Percentiles rank a stretch among this genome's conserved stretches.
Evolutionary conservation across 2,329 filamentous ascomycete genomes (phyloP).

Genomic region (Alternaria postmessia): DNA sequence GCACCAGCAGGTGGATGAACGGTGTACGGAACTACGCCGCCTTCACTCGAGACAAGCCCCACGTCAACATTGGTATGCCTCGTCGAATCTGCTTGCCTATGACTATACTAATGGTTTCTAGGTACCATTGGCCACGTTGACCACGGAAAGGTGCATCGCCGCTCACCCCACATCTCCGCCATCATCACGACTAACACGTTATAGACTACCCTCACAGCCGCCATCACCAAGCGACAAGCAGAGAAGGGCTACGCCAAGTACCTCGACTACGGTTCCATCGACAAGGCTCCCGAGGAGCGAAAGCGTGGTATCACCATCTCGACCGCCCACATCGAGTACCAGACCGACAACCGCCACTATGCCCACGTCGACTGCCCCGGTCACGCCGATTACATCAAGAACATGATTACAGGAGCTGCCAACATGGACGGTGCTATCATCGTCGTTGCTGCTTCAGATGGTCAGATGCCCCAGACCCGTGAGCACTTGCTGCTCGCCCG

Average conservation of each 20-base stretch:
- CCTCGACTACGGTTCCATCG: conserved; percentile 96
- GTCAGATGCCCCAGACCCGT: conserved; percentile 99
- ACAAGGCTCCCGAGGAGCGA: conserved; percentile 98
- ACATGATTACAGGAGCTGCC: conserved; percentile 99
- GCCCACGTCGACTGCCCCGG: conserved; percentile 99
- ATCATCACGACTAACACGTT: conserved; percentile 21
- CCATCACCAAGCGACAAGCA: conserved; percentile 97
- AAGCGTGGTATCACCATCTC: conserved; percentile 99
- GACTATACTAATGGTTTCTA: conserved; percentile 48
- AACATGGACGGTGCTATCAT: conserved; percentile 99
- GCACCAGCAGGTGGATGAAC: conserved; percentile 70
- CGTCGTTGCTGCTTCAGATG: conserved; percentile 96
- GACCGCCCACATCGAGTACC: conserved; percentile 97
- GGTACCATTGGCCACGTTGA: conserved; percentile 99
- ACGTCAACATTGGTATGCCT: conserved; percentile 90
- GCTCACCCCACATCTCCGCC: conserved; percentile 18
- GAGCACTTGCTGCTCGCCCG: conserved; percentile 97
- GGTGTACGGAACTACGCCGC: conserved; percentile 69
- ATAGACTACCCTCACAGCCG: conserved; percentile 95
- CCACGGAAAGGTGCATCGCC: conserved; percentile 84
- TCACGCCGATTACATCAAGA: conserved; percentile 99
- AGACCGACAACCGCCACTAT: conserved; percentile 93
- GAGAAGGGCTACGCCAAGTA: conserved; percentile 94
- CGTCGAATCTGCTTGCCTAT: background rate
- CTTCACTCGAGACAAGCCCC: conserved; percentile 92